A percentile compares a stretch with the other conserved stretches of the same genome.
Evolutionary conservation across 2,329 filamentous ascomycete genomes (phyloP).

Genomic region (Cladophialophora chaetospira): DNA sequence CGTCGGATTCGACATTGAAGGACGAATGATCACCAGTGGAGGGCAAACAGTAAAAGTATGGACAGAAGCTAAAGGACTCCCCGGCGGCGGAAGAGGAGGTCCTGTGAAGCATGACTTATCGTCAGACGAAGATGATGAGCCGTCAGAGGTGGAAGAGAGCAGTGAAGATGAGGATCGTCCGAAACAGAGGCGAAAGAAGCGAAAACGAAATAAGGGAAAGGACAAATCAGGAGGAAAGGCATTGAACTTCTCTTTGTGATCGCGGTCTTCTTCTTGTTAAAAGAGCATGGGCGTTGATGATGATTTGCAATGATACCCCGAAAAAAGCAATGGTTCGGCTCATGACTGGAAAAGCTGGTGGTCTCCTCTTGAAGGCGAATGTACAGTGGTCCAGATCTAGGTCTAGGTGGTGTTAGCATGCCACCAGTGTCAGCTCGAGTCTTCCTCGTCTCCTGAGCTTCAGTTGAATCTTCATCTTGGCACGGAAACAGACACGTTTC

Average conservation of each 20-base stretch:
- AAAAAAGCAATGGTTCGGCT: too few species aligned
- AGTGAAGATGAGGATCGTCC: slow-evolving; percentile 55
- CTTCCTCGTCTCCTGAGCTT: too few species aligned
- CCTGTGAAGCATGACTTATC: slow-evolving; percentile 39
- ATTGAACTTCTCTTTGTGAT: slow-evolving; percentile 29
- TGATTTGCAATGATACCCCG: neutral
- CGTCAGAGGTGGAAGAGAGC: slow-evolving; percentile 43
- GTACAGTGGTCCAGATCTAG: too few species aligned
- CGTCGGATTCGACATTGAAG: slow-evolving; percentile 79
- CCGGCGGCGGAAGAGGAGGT: slow-evolving; percentile 42
- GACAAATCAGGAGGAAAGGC: slow-evolving; percentile 36
- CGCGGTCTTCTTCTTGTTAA: neutral
- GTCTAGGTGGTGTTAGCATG: too few species aligned
- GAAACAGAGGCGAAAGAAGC: slow-evolving; percentile 46
- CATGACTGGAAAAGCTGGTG: too few species aligned
- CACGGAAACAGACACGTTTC: too few species aligned
- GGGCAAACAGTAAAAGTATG: slow-evolving; percentile 87
- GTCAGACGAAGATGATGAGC: slow-evolving; percentile 51
- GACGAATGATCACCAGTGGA: slow-evolving; percentile 86
- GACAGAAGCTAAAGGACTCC: slow-evolving; percentile 65
- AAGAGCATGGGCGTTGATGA: slow-evolving; percentile 4
- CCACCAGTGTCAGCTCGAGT: too few species aligned
- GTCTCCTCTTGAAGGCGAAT: too few species aligned
- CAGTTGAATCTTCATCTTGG: too few species aligned
- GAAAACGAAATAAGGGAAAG: slow-evolving; percentile 50